Evolutionary conservation across 352 stramenopile genomes (phyloP).

Genomic region (Globisporangium lucens): DNA sequence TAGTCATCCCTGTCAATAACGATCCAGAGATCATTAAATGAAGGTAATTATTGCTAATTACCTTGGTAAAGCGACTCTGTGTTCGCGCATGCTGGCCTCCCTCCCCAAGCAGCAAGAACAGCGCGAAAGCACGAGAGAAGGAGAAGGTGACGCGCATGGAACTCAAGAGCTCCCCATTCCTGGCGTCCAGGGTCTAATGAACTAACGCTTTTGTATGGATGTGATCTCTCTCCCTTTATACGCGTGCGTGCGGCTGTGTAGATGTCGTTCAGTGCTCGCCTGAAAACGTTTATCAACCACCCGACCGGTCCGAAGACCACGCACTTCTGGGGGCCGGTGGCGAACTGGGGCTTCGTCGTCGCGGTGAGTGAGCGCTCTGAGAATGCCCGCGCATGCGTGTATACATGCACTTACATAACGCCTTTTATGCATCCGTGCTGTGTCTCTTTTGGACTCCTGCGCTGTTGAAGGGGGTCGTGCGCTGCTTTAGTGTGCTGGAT

Average conservation of each 20-base stretch:
- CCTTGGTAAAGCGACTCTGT: not conserved
- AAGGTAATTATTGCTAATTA: too few species aligned
- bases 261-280: slow-evolving; percentile 34
- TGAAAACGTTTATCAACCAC: slow-evolving; percentile 75
- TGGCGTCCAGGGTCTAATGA: not conserved
- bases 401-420: not conserved
- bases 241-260: not conserved
- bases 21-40: too few species aligned
- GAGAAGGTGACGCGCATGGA: not conserved
- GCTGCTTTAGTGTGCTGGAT: not conserved
- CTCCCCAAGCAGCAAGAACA: not conserved
- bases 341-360: slow-evolving; percentile 87
- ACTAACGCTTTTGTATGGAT: not conserved
- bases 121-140: not conserved
- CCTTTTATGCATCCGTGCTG: not conserved
- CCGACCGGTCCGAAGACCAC: slow-evolving; percentile 84
- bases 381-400: not conserved
- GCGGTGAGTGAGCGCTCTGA: slow-evolving; percentile 40
- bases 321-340: slow-evolving; percentile 86
- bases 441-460: not conserved
- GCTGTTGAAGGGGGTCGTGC: not conserved
- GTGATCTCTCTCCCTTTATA: not conserved
- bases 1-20: too few species aligned
- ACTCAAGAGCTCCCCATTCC: not conserved
- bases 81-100: not conserved